Conservation (phyloP, 257 asterid species). For the Solanum paucissectum region DNA sequence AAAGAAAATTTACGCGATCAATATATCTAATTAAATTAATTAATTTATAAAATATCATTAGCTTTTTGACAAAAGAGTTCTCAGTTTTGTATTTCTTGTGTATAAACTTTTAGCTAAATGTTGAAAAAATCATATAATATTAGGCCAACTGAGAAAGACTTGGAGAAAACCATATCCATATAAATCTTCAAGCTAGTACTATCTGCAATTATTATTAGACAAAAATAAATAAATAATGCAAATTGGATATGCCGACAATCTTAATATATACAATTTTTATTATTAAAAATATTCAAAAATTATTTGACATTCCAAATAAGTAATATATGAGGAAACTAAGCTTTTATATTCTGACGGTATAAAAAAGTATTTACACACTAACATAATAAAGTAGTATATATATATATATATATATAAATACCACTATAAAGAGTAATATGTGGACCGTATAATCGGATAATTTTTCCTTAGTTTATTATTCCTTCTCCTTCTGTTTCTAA, state of each 20-base stretch:
- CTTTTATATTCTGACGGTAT: background rate
- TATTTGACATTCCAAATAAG: background rate
- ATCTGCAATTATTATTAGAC: background rate
- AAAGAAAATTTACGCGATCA: background rate
- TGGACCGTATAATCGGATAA: no score
- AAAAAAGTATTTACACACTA: background rate
- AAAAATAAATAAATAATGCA: background rate
- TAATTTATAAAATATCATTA: background rate
- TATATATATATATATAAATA: no score
- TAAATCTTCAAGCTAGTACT: background rate
- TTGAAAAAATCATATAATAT: background rate
- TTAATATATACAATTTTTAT: background rate
- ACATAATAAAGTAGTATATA: no score
- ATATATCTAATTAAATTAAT: background rate
- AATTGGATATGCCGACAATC: background rate
- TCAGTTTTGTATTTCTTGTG: background rate
- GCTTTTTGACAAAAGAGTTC: background rate
- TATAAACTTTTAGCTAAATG: background rate
- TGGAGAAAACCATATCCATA: background rate
- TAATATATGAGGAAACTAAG: background rate
- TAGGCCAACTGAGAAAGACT: background rate
- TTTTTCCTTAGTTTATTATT: no score
- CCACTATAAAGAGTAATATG: no score
- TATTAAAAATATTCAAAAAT: background rate
- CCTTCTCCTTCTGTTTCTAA: no score